phyloP scores from a whole-genome alignment of 495 filamentous ascomycete genomes.

The Penicillium antarcticum region DNA sequence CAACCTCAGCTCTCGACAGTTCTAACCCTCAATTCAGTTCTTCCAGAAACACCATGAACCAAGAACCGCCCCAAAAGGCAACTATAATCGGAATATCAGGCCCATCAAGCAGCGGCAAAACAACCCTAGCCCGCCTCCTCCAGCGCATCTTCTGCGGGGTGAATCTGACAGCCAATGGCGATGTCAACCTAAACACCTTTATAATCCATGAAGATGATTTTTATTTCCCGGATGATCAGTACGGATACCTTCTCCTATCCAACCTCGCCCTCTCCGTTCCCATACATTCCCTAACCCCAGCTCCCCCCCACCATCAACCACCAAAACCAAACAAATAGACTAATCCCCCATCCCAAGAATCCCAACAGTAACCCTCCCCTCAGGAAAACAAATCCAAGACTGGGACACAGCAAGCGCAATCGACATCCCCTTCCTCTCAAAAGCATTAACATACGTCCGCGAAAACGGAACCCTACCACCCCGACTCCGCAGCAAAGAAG shows the following conservation, averaged over 20 bases:
- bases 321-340: background rate
- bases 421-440: constrained; percentile 59
- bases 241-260: constrained; percentile 10
- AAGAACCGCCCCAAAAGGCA: constrained; percentile 19
- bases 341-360: constrained; percentile 33
- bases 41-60: background rate
- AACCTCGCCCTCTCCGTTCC: background rate
- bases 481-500: constrained; percentile 67
- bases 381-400: constrained; percentile 59
- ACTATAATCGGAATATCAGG: constrained; percentile 72
- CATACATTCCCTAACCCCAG: background rate
- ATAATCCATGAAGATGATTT: constrained; percentile 95
- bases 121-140: constrained; percentile 71
- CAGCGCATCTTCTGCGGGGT: constrained; percentile 59
- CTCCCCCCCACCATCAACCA: too few species aligned
- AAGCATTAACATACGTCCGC: constrained; percentile 60
- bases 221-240: constrained; percentile 73
- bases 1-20: background rate
- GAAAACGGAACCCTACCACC: constrained; percentile 63
- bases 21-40: background rate
- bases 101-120: constrained; percentile 76
- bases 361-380: constrained; percentile 43
- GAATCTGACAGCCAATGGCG: background rate
- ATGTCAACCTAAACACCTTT: constrained; percentile 46
- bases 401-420: constrained; percentile 84